phyloP scores from a whole-genome alignment of 208 protist genomes.

The Crithidia mellificae region DNA sequence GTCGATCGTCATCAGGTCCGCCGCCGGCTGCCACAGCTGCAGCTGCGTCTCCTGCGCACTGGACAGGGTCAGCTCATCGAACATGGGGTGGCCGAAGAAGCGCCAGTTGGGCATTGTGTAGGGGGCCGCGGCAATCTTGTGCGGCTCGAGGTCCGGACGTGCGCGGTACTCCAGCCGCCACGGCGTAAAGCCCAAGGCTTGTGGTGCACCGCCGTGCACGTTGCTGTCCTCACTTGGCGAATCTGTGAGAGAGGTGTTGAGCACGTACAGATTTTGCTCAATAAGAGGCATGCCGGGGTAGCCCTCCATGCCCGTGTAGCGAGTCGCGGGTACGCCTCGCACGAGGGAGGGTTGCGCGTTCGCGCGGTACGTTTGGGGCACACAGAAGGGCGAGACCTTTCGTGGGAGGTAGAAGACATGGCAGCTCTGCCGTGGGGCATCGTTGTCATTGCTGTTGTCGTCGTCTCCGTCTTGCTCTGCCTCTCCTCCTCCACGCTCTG shows the following conservation, averaged over 20 bases:
- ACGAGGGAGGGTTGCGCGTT: conserved; percentile 28
- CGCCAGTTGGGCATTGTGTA: conserved; percentile 62
- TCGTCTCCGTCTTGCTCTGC: not conserved
- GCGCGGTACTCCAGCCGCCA: conserved; percentile 61
- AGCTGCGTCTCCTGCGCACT: conserved; percentile 13
- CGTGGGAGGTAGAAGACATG: conserved; percentile 29
- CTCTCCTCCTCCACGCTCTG: not conserved
- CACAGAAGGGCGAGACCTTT: conserved; percentile 35
- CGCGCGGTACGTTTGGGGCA: conserved; percentile 41
- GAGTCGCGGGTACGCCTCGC: conserved; percentile 48
- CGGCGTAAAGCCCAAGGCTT: conserved; percentile 26
- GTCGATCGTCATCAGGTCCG: conserved; percentile 62
- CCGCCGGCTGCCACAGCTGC: conserved; percentile 24
- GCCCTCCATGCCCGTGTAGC: conserved; percentile 47
- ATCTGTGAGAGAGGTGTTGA: conserved; percentile 8
- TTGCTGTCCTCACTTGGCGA: not conserved
- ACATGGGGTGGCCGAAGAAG: conserved; percentile 69
- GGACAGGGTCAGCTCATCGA: conserved; percentile 57
- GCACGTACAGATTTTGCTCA: conserved; percentile 35
- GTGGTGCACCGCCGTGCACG: not conserved
- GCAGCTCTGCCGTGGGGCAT: conserved; percentile 16
- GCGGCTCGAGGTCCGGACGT: conserved; percentile 31
- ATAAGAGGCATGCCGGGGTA: conserved; percentile 28
- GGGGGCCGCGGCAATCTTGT: conserved; percentile 43
- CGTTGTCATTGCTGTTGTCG: not conserved